These are phyloP conservation scores for Cyberlindnera bimundalis DNA, from an alignment of 805 yeast species.

Conservation along the genomic window DNA sequence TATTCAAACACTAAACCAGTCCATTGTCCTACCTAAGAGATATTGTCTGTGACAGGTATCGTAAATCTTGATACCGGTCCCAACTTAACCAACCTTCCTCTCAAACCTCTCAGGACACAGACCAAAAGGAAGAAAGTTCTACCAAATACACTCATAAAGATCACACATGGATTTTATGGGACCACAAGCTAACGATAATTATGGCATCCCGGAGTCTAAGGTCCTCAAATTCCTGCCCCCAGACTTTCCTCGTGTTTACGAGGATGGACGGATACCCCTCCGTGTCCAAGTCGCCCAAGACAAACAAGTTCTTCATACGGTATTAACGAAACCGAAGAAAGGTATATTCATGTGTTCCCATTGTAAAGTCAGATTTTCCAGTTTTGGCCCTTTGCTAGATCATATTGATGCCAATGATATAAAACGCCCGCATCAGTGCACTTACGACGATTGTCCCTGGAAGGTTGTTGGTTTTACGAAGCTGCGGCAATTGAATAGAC, in stretches of 20 bases:
- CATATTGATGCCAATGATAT: conserved; percentile 35
- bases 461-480: conserved; percentile 37
- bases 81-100: too few relatives aligned
- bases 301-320: conserved; percentile 29
- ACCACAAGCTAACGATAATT: neutral
- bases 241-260: conserved; percentile 26
- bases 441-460: conserved; percentile 38
- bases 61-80: too few relatives aligned
- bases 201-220: conserved; percentile 6
- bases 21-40: too few relatives aligned
- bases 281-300: conserved; percentile 31
- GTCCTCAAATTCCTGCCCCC: conserved; percentile 22
- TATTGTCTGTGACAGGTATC: too few relatives aligned
- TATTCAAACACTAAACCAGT: too few relatives aligned
- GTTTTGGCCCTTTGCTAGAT: conserved; percentile 31
- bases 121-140: too few relatives aligned
- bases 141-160: too few relatives aligned
- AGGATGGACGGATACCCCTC: conserved; percentile 25
- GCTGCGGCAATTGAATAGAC: conserved; percentile 35
- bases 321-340: conserved; percentile 31
- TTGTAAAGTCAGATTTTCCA: conserved; percentile 32
- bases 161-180: conserved; percentile 1
- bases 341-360: conserved; percentile 38
- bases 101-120: too few relatives aligned
- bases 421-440: conserved; percentile 34